Evolutionary conservation across 306 rosid species (phyloP).

Genomic region (Canavalia ensiformis): DNA sequence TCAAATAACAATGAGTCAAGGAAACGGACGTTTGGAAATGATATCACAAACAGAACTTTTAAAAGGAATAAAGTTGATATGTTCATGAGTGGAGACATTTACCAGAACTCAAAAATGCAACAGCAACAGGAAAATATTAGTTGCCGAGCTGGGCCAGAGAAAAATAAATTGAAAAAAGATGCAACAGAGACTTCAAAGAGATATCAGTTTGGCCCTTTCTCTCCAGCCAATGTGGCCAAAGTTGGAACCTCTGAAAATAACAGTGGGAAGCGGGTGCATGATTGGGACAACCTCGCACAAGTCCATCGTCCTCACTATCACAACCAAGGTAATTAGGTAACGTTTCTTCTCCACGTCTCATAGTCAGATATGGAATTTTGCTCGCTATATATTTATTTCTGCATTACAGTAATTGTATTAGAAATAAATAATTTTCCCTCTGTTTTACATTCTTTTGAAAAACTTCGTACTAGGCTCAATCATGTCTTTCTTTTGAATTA

Average conservation of each 20-base stretch:
- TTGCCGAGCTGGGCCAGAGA: constrained; percentile 40
- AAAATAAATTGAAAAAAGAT: constrained; percentile 49
- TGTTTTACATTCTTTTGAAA: neutral
- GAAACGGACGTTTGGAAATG: constrained; percentile 84
- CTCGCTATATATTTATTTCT: neutral
- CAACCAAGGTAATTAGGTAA: constrained; percentile 72
- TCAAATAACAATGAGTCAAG: constrained; percentile 55
- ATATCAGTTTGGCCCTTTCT: constrained; percentile 91
- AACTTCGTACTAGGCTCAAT: neutral
- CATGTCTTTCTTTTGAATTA: neutral
- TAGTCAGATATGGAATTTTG: neutral
- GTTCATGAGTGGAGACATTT: constrained; percentile 46
- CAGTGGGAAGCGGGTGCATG: constrained; percentile 57
- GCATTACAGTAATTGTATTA: neutral
- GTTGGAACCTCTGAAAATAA: constrained; percentile 53
- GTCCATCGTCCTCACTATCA: constrained; percentile 78
- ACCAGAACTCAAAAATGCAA: constrained; percentile 43
- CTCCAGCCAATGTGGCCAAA: constrained; percentile 68
- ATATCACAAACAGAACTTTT: constrained; percentile 71
- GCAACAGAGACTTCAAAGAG: constrained; percentile 53
- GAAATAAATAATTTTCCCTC: neutral
- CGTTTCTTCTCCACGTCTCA: constrained; percentile 16
- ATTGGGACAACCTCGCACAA: constrained; percentile 72
- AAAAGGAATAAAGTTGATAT: constrained; percentile 59
- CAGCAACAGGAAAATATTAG: constrained; percentile 30